Evolutionary conservation across 495 filamentous ascomycete species (phyloP).

Genomic region (Lophiostoma macrostomum): DNA sequence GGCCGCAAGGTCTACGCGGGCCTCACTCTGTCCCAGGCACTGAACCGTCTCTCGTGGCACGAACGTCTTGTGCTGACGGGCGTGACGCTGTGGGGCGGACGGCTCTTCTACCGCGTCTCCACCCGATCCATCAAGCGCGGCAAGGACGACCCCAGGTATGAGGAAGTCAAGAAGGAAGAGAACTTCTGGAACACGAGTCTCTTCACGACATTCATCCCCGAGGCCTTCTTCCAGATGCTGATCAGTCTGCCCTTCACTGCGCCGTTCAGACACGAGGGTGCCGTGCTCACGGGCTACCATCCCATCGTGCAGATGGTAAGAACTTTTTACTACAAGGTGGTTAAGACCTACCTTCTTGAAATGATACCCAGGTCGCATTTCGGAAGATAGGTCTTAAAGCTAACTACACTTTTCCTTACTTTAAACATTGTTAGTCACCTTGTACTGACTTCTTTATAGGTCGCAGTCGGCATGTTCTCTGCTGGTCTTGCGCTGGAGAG

Average conservation of each 20-base stretch:
- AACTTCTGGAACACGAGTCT: conserved; percentile 54
- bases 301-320: conserved; percentile 42
- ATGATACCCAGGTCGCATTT: no score
- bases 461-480: conserved; percentile 54
- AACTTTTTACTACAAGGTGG: no score
- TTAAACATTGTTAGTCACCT: no score
- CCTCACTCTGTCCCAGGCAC: conserved; percentile 44
- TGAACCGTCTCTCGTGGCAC: conserved; percentile 46
- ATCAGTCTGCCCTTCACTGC: conserved; percentile 55
- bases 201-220: conserved; percentile 52
- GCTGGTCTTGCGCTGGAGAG: conserved; percentile 53
- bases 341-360: no score
- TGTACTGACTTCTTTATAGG: no score
- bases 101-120: conserved; percentile 53
- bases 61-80: conserved; percentile 52
- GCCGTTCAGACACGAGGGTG: conserved; percentile 46
- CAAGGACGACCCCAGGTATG: conserved; percentile 55
- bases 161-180: conserved; percentile 46
- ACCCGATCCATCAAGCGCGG: conserved; percentile 46
- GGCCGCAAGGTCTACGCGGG: conserved; percentile 45
- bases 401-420: no score
- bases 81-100: conserved; percentile 54
- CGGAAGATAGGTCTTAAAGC: no score
- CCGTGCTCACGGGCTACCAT: conserved; percentile 31
- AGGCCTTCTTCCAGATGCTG: conserved; percentile 51